These are phyloP conservation scores for Glycyrrhiza uralensis DNA, from an alignment of 306 rosid genomes.

Conservation along the genomic window DNA sequence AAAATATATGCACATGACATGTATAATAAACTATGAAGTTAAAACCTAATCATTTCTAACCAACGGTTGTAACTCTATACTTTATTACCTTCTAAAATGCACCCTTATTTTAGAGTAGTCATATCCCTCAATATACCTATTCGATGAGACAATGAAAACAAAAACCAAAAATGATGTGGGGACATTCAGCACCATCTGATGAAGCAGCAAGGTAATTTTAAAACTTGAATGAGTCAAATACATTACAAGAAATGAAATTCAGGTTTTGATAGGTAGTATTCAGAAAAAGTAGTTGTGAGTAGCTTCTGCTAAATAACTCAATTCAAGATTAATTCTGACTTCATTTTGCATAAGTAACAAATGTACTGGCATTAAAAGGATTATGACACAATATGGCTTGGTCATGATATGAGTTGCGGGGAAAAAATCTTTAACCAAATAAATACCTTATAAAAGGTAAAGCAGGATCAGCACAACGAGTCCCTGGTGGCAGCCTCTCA, in stretches of 20 bases:
- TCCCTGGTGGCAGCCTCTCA: slow-evolving; percentile 83
- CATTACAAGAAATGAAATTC: not conserved
- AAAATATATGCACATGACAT: not conserved
- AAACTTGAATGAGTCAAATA: not conserved
- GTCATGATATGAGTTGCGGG: not conserved
- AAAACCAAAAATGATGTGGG: not conserved
- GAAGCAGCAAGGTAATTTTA: slow-evolving; percentile 5
- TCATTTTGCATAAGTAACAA: not conserved
- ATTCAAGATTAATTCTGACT: not conserved
- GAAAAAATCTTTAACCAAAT: slow-evolving; percentile 4
- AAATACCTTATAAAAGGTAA: slow-evolving; percentile 88
- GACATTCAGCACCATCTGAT: not conserved
- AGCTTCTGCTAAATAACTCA: not conserved
- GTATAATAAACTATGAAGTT: not conserved
- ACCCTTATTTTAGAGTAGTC: not conserved
- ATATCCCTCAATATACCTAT: not conserved
- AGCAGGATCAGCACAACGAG: slow-evolving; percentile 93
- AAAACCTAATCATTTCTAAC: not conserved
- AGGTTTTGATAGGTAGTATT: not conserved
- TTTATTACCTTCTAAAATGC: not conserved
- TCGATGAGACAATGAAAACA: not conserved
- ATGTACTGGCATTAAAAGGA: not conserved
- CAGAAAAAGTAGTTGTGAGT: not conserved
- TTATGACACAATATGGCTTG: not conserved
- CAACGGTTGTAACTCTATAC: not conserved